phyloP scores from a whole-genome alignment of 768 basidiomycete genomes.

The Lactifluus rugatus region DNA sequence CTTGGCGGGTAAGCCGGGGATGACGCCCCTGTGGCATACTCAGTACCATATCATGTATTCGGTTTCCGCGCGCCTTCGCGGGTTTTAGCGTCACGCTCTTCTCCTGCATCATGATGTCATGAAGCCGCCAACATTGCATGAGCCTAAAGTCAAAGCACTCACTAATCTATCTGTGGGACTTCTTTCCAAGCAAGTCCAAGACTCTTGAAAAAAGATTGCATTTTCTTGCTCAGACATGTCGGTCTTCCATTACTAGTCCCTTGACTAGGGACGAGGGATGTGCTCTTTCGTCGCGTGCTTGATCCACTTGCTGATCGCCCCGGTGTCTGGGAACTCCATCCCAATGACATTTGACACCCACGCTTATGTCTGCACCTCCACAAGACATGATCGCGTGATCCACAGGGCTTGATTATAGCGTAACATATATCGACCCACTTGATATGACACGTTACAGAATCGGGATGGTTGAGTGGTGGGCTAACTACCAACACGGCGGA shows the following conservation, averaged over 20 bases:
- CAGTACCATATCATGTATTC: not conserved
- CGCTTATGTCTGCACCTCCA: not conserved
- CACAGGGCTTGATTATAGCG: not conserved
- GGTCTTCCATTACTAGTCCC: not conserved
- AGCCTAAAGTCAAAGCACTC: conserved; percentile 1
- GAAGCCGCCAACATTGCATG: not conserved
- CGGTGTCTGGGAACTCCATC: conserved; percentile 3
- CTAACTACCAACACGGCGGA: not conserved
- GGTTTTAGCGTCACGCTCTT: not conserved
- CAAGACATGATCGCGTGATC: not conserved
- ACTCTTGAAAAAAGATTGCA: not conserved
- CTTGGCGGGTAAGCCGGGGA: not conserved
- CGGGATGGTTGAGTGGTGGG: not conserved
- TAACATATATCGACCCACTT: not conserved
- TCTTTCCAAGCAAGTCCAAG: not conserved
- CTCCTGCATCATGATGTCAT: conserved; percentile 5
- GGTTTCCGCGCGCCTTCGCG: not conserved
- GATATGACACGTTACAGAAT: not conserved
- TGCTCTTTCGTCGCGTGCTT: too few relatives aligned
- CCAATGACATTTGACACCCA: not conserved
- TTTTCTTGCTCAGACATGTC: not conserved
- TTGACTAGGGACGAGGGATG: not conserved
- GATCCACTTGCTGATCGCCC: not conserved
- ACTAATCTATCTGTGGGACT: not conserved
- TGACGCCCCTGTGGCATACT: not conserved